phyloP scores from a whole-genome alignment of 73 alveolate species.

The Durusdinium trenchii region DNA sequence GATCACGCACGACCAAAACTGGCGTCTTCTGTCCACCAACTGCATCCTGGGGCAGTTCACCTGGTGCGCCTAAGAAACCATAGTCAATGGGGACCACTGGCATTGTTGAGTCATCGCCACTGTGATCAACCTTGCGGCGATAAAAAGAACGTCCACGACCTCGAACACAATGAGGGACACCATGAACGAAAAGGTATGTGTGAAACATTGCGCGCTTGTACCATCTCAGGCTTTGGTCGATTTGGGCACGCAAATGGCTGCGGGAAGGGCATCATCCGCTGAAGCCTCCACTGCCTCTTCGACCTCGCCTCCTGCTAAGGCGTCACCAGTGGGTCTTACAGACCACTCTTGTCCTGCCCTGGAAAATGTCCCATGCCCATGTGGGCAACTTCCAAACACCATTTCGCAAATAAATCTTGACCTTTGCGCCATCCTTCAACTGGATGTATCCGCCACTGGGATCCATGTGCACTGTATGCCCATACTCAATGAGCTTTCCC shows the following conservation, averaged over 20 bases:
- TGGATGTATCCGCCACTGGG: neutral
- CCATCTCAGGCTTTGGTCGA: neutral
- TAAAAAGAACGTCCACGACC: neutral
- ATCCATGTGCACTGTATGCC: neutral
- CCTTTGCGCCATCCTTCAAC: neutral
- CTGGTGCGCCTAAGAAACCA: constrained; percentile 6
- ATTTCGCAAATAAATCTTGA: neutral
- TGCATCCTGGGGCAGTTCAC: constrained; percentile 10
- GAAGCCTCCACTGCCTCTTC: neutral
- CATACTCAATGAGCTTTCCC: neutral
- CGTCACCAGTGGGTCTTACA: neutral
- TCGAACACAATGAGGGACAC: neutral
- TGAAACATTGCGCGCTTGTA: neutral
- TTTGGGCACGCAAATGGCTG: neutral
- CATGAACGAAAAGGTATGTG: neutral
- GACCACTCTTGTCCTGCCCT: neutral
- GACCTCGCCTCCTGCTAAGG: neutral
- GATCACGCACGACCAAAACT: constrained; percentile 33
- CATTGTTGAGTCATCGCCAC: neutral
- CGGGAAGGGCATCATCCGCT: neutral
- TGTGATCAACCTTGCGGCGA: neutral
- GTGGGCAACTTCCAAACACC: neutral
- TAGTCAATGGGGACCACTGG: constrained; percentile 1
- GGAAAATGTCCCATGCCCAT: neutral
- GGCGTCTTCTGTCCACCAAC: constrained; percentile 28